Percentiles rank a stretch among this genome's conserved stretches.
Evolutionary conservation across 257 asterid species (phyloP).

Genomic region (Nicotiana sylvestris): DNA sequence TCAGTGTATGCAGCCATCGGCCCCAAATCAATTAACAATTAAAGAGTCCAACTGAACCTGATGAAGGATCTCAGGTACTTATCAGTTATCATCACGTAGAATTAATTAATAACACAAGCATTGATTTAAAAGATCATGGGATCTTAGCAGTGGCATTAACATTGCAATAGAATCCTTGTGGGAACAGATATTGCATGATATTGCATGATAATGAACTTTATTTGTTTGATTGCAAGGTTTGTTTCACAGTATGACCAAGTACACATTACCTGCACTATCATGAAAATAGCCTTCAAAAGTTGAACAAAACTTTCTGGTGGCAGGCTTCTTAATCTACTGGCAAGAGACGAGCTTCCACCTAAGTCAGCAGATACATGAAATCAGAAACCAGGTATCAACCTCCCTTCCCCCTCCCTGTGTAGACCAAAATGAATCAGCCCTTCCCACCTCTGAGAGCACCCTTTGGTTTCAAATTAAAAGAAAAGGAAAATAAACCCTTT

Average conservation of each 20-base stretch:
- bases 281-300: constrained; percentile 81
- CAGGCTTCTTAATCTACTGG: constrained; percentile 80
- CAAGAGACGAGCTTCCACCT: constrained; percentile 95
- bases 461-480: constrained; percentile 4
- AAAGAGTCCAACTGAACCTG: background rate
- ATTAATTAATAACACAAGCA: background rate
- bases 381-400: constrained; percentile 3
- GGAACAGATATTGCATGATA: background rate
- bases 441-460: background rate
- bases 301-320: constrained; percentile 85
- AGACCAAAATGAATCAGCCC: background rate
- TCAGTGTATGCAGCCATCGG: background rate
- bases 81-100: background rate
- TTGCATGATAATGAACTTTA: background rate
- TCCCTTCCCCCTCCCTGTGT: background rate
- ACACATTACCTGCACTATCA: constrained; percentile 89
- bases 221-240: background rate
- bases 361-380: constrained; percentile 14
- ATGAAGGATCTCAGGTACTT: constrained; percentile 1
- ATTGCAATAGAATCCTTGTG: background rate
- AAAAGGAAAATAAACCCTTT: background rate
- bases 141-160: background rate
- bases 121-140: background rate
- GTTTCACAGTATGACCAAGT: constrained; percentile 20
- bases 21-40: background rate